These are phyloP conservation scores for Forsythia suspensa DNA, from an alignment of 257 asterid genomes.

Conservation along the genomic window DNA sequence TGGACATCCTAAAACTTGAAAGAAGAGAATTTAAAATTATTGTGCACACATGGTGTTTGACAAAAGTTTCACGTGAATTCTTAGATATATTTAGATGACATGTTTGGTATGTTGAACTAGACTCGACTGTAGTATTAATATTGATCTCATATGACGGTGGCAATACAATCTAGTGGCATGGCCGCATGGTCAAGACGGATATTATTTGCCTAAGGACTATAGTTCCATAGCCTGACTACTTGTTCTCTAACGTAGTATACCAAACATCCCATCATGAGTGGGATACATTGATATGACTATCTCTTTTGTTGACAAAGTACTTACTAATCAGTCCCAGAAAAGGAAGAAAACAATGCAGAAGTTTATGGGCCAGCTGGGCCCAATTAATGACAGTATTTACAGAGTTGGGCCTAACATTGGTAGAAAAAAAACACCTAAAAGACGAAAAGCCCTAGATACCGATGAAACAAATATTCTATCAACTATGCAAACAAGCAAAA, in stretches of 20 bases:
- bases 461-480: background rate
- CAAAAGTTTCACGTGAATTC: background rate
- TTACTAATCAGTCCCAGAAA: background rate
- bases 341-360: background rate
- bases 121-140: too few relatives aligned
- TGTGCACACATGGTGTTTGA: background rate
- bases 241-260: too few relatives aligned
- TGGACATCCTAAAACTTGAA: background rate
- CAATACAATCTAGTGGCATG: background rate
- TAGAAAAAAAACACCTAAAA: background rate
- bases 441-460: background rate
- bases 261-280: too few relatives aligned
- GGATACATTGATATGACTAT: too few relatives aligned
- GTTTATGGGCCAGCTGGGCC: background rate
- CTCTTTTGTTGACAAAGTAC: background rate
- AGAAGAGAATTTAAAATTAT: background rate
- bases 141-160: background rate
- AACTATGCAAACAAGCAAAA: too few relatives aligned
- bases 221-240: too few relatives aligned
- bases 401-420: background rate
- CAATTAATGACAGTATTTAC: background rate
- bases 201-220: too few relatives aligned
- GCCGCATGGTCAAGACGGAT: too few relatives aligned
- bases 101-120: background rate
- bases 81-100: too few relatives aligned